These are phyloP conservation scores for Cylindricascospora bacillispora DNA, from an alignment of 1,139 yeast species.

Conservation along the genomic window DNA sequence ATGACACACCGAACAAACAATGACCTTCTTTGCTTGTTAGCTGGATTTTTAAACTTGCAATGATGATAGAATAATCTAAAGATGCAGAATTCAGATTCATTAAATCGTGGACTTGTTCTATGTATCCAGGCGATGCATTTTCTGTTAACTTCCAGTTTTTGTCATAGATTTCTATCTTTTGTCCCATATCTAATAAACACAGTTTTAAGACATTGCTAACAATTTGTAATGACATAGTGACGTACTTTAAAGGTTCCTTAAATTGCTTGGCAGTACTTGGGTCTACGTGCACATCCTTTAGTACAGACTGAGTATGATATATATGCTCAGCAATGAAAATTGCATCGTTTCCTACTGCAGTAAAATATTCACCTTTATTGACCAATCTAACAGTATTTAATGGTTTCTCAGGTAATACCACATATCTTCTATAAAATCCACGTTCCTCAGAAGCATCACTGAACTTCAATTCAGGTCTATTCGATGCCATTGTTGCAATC, in stretches of 20 bases:
- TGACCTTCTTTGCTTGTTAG: conserved; percentile 30
- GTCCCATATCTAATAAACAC: conserved; percentile 58
- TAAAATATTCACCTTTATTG: conserved; percentile 69
- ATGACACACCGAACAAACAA: conserved; percentile 62
- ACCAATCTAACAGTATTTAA: conserved; percentile 48
- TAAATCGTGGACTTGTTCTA: conserved; percentile 68
- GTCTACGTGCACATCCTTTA: conserved; percentile 39
- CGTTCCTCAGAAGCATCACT: conserved; percentile 36
- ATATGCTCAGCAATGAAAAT: conserved; percentile 67
- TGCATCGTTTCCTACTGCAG: conserved; percentile 67
- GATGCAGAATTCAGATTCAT: conserved; percentile 37
- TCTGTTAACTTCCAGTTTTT: conserved; percentile 43
- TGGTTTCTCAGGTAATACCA: conserved; percentile 38
- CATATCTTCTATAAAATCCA: conserved; percentile 48
- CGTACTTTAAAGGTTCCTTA: conserved; percentile 42
- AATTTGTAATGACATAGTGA: conserved; percentile 68
- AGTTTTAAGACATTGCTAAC: conserved; percentile 51
- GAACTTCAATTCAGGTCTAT: conserved; percentile 64
- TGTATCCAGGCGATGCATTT: conserved; percentile 83
- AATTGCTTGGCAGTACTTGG: conserved; percentile 24
- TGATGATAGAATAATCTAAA: conserved; percentile 47
- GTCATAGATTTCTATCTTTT: conserved; percentile 66
- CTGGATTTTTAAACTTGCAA: conserved; percentile 57
- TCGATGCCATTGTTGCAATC: conserved; percentile 35
- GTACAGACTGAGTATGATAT: conserved; percentile 69